Evolutionary conservation across 2,329 filamentous ascomycete genomes (phyloP), one percentile per base, ranked within the genome.

Genomic region (Epicoccum nigrum): DNA sequence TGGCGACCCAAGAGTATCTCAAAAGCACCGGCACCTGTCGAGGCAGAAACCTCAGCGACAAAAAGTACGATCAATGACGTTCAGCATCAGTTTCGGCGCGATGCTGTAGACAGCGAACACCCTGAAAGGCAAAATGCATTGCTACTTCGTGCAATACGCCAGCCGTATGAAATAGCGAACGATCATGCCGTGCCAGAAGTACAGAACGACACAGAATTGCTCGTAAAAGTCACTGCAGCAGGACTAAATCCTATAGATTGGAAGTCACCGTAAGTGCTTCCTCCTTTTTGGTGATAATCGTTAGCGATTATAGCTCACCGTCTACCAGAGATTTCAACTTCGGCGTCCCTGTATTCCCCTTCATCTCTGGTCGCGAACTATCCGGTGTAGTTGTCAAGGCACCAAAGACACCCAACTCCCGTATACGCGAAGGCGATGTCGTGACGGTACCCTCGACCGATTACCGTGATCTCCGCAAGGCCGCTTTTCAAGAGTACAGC

Each of bases 211-310:
- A 74, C 74, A 34, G 84, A 90, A 60, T 71, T 89, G 4, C 73
- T 90, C 4, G 80, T 90, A n/a, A 82, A 81, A 64, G 76, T 85
- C 1, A 75, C 81, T 30, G 82, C 83, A 11, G 86, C 90, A 60
- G 88, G 88, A 0, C 73, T 92, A 30, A 92, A 92, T 62, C 89
- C 89, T 0, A 88, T 92, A 47, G 89, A 90, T 67, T 89, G 85
- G 85, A 89, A 89, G 75, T 81, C 84, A 52, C 85, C 86, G 86
- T 88, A 75, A 60, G 83, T 77, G 12, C 4, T 28, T 15, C 13
- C 7, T 30, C 28, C 5, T 5, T 13, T 13, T 1, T 13, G 4
- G 5, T 9, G 4, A 16, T 4, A 0, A 2, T 6, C 9, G 6
- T 8, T 31, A 2, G 23, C 41, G 13, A 13, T 5, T 16, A 3